phyloP scores from a whole-genome alignment of 1,284 basidiomycete genomes.

The Boletus smithii region DNA sequence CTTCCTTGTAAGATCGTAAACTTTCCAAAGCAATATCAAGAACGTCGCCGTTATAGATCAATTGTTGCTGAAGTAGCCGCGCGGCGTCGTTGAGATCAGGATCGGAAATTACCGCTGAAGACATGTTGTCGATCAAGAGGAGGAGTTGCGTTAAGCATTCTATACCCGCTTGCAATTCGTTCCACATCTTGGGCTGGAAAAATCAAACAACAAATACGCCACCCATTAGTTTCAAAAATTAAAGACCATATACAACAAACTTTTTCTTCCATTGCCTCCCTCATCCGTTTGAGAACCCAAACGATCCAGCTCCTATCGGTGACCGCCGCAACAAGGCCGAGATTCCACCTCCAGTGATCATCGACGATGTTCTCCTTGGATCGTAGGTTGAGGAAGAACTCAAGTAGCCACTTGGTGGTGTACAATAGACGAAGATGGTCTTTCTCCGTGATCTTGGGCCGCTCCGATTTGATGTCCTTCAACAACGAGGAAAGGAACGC shows the following conservation, averaged over 20 bases:
- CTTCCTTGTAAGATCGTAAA: constrained; percentile 72
- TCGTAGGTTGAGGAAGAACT: constrained; percentile 74
- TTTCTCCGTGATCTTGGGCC: constrained; percentile 85
- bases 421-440: constrained; percentile 84
- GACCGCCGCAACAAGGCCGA: constrained; percentile 79
- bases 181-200: constrained; percentile 81
- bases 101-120: constrained; percentile 40
- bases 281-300: constrained; percentile 88
- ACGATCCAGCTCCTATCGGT: constrained; percentile 82
- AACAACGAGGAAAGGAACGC: constrained; percentile 82
- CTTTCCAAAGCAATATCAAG: constrained; percentile 82
- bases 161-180: constrained; percentile 90
- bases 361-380: constrained; percentile 40
- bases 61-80: constrained; percentile 76
- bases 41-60: constrained; percentile 91
- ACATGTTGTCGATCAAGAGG: constrained; percentile 73
- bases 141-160: constrained; percentile 90
- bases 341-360: constrained; percentile 49
- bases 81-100: constrained; percentile 71
- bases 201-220: constrained; percentile 7
- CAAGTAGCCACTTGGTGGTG: constrained; percentile 84
- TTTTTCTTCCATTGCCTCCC: constrained; percentile 84
- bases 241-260: constrained; percentile 39
- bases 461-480: constrained; percentile 89
- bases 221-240: constrained; percentile 10